Evolutionary conservation across 1,284 basidiomycete species (phyloP), one percentile per base, ranked within the genome.

Genomic region (Hortiboletus rubellus): DNA sequence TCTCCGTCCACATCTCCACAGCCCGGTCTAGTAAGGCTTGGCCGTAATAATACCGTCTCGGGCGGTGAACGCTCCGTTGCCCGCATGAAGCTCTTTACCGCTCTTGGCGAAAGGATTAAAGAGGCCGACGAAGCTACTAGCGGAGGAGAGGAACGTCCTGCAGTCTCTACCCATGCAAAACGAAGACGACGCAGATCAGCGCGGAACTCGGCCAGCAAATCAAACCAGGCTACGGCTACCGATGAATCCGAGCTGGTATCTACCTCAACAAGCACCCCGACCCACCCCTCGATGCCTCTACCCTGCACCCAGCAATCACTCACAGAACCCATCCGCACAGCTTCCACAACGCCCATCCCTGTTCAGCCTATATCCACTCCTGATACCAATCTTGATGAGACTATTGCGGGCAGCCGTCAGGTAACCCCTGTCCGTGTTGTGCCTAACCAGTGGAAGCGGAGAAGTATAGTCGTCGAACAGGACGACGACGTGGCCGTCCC

Each of bases 41-140:
- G 75, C 56, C 80, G 90, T 56, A 92, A 87, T 66, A 91, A 92
- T 66, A 92, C 90, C 14, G 84, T 91, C 17, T 81, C 89, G 1
- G 89, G 88, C 5, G 89, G 88, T 17, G 90, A 92, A 65, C 76
- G 90, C 27, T 79, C 81, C 44, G 87, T 83, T 38, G 90, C 85
- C 10, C 79, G 91, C 42, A 79, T 82, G 63, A 76, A 84, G 57
- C 77, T 92, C 74, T 76, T 91, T 43, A 81, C 78, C 58, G 78
- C 83, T 12, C 74, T 91, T 18, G 81, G 79, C n/a, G 81, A 82
- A 52, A 78, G 89, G 61, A 83, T 79, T 41, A 83, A 84, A 57
- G 84, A 86, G 64, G 77, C 81, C 1, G 87, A 88, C 58, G 80
- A 79, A 24, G 85, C 84, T 58, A 82, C 77, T 1, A 87, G 84